Percentiles rank a stretch among this genome's conserved stretches.
phyloP scores from a whole-genome alignment of 352 stramenopile genomes.

The Aphanomyces astaci region DNA sequence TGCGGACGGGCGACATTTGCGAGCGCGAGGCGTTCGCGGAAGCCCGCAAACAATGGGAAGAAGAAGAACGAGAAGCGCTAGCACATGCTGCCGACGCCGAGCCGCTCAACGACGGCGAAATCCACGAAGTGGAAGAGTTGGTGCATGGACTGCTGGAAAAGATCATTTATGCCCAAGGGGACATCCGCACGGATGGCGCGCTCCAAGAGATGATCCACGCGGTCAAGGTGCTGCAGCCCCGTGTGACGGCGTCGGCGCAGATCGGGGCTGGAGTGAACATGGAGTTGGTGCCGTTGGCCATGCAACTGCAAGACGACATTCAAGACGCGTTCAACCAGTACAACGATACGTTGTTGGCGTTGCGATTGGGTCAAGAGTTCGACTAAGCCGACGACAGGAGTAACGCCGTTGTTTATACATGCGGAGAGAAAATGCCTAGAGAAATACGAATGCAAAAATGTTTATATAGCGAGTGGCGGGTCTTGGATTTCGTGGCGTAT shows the following conservation, averaged over 20 bases:
- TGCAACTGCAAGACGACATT: conserved; percentile 88
- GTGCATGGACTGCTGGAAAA: conserved; percentile 84
- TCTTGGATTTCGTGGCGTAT: no score
- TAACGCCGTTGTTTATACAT: no score
- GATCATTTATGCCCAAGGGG: conserved; percentile 80
- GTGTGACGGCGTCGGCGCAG: conserved; percentile 72
- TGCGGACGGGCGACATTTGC: conserved; percentile 80
- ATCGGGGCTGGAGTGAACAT: conserved; percentile 84
- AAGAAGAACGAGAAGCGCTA: conserved; percentile 80
- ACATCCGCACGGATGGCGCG: conserved; percentile 82
- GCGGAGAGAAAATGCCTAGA: no score
- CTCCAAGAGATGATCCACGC: conserved; percentile 87
- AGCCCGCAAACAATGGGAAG: conserved; percentile 79
- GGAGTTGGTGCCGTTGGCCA: conserved; percentile 78
- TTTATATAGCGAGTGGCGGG: no score
- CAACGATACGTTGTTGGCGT: conserved; percentile 80
- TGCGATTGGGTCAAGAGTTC: conserved; percentile 77
- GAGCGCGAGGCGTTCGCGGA: conserved; percentile 84
- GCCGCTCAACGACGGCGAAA: conserved; percentile 77
- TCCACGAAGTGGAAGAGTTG: conserved; percentile 84
- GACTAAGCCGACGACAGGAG: conserved; percentile 40
- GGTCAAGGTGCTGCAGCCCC: conserved; percentile 79
- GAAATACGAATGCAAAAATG: no score
- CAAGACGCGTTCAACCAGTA: conserved; percentile 88
- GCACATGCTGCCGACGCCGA: conserved; percentile 77